Percentiles rank a stretch among this genome's conserved stretches.
Conservation (phyloP, 192 early-diverging fungal species). For the Spinellus fusiger region DNA sequence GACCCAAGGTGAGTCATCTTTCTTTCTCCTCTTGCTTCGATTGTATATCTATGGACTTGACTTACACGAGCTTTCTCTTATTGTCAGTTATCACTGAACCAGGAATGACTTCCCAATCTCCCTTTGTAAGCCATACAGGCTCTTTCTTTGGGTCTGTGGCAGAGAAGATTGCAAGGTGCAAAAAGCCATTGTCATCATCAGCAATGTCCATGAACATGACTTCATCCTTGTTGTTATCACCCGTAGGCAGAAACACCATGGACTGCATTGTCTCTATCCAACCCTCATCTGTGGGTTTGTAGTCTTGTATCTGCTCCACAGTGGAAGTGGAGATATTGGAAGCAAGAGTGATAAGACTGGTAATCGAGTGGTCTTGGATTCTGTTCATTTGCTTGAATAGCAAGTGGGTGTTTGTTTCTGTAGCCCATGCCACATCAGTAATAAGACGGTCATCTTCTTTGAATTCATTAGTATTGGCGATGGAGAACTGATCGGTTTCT, state of each 20-base stretch:
- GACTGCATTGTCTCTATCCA: constrained; percentile 65
- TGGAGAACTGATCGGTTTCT: constrained; percentile 4
- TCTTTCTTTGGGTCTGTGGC: neutral
- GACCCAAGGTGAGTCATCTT: neutral
- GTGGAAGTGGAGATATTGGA: neutral
- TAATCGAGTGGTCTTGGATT: constrained; percentile 79
- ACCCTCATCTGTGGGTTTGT: constrained; percentile 59
- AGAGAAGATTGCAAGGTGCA: constrained; percentile 65
- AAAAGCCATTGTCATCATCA: constrained; percentile 54
- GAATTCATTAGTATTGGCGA: constrained; percentile 34
- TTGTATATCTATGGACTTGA: neutral
- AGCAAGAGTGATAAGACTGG: constrained; percentile 51
- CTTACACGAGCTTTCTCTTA: constrained; percentile 38
- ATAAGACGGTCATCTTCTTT: constrained; percentile 68
- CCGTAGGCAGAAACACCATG: constrained; percentile 16
- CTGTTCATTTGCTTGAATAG: constrained; percentile 83
- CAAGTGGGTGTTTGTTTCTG: constrained; percentile 50
- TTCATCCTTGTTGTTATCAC: constrained; percentile 12
- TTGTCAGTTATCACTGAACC: constrained; percentile 38
- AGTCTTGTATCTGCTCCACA: constrained; percentile 48
- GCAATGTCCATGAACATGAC: constrained; percentile 60
- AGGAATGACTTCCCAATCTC: constrained; percentile 62
- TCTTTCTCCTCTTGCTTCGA: neutral
- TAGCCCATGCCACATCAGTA: constrained; percentile 78
- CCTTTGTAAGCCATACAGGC: constrained; percentile 52